phyloP scores from a whole-genome alignment of 73 alveolate genomes.

The Urostyla sp. region DNA sequence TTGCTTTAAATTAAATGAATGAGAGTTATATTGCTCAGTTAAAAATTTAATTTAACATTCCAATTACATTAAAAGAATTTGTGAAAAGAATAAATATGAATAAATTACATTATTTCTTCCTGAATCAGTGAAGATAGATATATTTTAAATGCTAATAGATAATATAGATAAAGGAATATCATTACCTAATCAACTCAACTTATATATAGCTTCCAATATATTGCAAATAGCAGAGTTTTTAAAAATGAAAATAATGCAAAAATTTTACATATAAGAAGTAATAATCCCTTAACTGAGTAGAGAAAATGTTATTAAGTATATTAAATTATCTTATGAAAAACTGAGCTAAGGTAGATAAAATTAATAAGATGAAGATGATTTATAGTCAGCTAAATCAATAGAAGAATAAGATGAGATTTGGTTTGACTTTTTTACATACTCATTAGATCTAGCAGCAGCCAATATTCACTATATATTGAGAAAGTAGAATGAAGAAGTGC shows the following conservation, averaged over 20 bases:
- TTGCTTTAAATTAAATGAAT: slow-evolving; percentile 4
- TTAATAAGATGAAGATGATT: slow-evolving; percentile 25
- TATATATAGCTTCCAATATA: slow-evolving; percentile 18
- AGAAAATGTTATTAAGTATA: slow-evolving; percentile 31
- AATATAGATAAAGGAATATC: slow-evolving; percentile 42
- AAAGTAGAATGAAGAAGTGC: slow-evolving; percentile 3
- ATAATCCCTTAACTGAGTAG: slow-evolving; percentile 38
- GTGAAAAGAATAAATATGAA: slow-evolving; percentile 2
- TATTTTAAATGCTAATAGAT: slow-evolving; percentile 30
- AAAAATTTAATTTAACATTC: slow-evolving; percentile 30
- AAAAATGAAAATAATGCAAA: slow-evolving; percentile 9
- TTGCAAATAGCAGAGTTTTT: slow-evolving; percentile 20
- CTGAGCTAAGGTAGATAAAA: slow-evolving; percentile 2
- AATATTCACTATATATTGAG: slow-evolving; percentile 1
- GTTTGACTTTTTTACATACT: slow-evolving; percentile 37
- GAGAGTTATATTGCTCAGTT: slow-evolving; percentile 29
- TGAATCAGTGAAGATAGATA: slow-evolving; percentile 21
- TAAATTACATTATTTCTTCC: slow-evolving; percentile 1
- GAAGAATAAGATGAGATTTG: slow-evolving; percentile 55
- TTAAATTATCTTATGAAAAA: slow-evolving; percentile 32
- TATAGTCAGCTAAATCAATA: background rate
- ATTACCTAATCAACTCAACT: slow-evolving; percentile 30
- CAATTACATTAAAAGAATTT: slow-evolving; percentile 26
- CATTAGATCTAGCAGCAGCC: slow-evolving; percentile 50
- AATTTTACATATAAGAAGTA: slow-evolving; percentile 14